Evolutionary conservation across 345 rosid species (phyloP).

Genomic region (Garcia nutans): DNA sequence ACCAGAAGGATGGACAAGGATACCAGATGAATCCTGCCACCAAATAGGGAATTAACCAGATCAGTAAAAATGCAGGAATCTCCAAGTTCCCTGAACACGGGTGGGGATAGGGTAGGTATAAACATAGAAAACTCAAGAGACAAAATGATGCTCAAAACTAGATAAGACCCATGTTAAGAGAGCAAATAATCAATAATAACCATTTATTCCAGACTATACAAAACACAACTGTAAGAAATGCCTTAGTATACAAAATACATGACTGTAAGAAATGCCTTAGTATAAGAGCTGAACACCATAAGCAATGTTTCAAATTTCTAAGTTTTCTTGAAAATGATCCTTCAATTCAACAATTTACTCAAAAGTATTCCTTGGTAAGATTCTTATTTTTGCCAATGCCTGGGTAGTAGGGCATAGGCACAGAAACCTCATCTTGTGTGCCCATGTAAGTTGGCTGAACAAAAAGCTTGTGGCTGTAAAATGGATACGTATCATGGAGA

Average conservation of each 20-base stretch:
- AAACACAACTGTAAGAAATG: background rate
- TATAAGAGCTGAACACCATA: background rate
- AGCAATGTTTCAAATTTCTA: background rate
- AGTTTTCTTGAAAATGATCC: background rate
- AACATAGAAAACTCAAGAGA: background rate
- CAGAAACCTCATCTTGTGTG: background rate
- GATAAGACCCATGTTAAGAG: background rate
- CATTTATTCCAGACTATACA: no score
- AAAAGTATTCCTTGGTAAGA: background rate
- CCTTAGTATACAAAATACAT: background rate
- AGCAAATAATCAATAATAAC: background rate
- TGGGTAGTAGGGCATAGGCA: background rate
- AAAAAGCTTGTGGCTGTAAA: background rate
- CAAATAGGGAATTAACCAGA: conserved; percentile 5
- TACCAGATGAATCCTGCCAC: conserved; percentile 58
- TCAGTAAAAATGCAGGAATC: background rate
- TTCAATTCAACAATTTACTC: background rate
- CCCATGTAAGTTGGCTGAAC: background rate
- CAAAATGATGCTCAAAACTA: background rate
- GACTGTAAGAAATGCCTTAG: background rate
- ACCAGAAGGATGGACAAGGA: conserved; percentile 74
- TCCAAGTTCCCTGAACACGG: background rate
- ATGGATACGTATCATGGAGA: background rate
- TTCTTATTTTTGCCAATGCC: background rate
- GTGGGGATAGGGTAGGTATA: no score